phyloP scores from a whole-genome alignment of 345 rosid genomes.

The Acer saccharum region DNA sequence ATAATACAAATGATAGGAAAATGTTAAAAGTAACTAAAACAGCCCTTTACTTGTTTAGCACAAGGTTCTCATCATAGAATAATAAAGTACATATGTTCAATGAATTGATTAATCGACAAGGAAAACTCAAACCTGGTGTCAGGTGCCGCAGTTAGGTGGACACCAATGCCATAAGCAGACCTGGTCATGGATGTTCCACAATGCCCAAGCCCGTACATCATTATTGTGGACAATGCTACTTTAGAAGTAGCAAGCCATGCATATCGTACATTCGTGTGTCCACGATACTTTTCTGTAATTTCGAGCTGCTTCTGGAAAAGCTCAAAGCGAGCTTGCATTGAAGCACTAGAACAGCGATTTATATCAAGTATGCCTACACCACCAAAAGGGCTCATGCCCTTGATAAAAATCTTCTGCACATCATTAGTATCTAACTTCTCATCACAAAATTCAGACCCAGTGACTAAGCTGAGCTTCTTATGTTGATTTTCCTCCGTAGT shows the following conservation, averaged over 20 bases:
- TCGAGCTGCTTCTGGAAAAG: constrained; percentile 82
- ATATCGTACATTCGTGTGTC: constrained; percentile 71
- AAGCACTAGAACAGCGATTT: constrained; percentile 44
- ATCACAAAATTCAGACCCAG: constrained; percentile 13
- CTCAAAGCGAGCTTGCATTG: constrained; percentile 52
- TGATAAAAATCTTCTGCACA: constrained; percentile 52
- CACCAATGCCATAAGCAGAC: constrained; percentile 69
- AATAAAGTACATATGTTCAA: not conserved
- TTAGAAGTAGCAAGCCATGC: constrained; percentile 92
- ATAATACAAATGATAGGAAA: not conserved
- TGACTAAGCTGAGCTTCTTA: constrained; percentile 7
- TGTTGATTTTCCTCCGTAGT: constrained; percentile 33
- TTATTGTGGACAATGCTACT: constrained; percentile 41
- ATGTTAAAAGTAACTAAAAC: not conserved
- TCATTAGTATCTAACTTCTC: constrained; percentile 44
- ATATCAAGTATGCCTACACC: constrained; percentile 51
- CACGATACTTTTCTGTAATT: constrained; percentile 64
- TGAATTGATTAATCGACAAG: not conserved
- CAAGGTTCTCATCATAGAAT: not conserved
- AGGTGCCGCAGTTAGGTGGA: constrained; percentile 69
- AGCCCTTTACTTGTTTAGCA: not conserved
- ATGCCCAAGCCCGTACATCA: constrained; percentile 67
- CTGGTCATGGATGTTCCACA: constrained; percentile 54
- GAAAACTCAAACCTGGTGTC: constrained; percentile 54
- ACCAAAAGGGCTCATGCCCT: constrained; percentile 47